Evolutionary conservation across 306 rosid species (phyloP).

Genomic region (Delonix regia): DNA sequence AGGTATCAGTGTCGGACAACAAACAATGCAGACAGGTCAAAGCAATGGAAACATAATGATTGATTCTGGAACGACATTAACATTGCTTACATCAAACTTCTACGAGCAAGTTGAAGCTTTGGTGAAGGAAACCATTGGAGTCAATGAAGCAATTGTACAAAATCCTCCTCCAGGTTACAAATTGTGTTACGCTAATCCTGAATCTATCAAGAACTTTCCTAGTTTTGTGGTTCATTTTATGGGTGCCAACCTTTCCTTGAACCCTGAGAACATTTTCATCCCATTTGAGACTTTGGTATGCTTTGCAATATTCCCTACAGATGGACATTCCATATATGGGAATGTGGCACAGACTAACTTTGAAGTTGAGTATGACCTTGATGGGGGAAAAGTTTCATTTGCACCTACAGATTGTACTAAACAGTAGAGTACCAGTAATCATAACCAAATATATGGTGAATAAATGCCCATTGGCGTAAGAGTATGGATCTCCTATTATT

Average conservation of each 20-base stretch:
- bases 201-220: background rate
- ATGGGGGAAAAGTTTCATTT: background rate
- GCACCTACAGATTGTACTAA: background rate
- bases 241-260: background rate
- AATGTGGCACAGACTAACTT: background rate
- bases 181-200: background rate
- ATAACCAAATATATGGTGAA: too few relatives aligned
- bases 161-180: background rate
- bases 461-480: too few relatives aligned
- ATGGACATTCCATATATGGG: too few relatives aligned
- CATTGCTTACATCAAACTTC: background rate
- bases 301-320: too few relatives aligned
- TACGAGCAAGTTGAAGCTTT: background rate
- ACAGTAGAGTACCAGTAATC: background rate
- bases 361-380: background rate
- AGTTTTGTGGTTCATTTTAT: constrained; percentile 5
- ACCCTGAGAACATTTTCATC: background rate
- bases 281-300: background rate
- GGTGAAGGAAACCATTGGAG: background rate
- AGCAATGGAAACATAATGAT: constrained; percentile 28
- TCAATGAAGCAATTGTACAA: background rate
- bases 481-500: too few relatives aligned
- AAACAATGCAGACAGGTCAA: background rate
- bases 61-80: constrained; percentile 34
- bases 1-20: constrained; percentile 5